Conservation (phyloP, 345 rosid genomes). For the Bruguiera gymnorhiza region DNA sequence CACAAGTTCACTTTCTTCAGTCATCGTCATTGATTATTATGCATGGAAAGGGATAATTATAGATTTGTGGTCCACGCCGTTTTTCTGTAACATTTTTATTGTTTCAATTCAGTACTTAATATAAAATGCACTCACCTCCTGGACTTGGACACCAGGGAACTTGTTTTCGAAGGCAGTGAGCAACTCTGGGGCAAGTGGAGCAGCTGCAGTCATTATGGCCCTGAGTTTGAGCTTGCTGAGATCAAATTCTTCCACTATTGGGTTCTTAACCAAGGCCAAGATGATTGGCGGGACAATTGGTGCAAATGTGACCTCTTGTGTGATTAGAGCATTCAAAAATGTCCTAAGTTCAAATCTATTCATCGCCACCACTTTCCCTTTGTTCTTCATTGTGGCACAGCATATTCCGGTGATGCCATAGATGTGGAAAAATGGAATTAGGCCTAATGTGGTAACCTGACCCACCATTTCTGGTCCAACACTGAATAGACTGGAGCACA, state of each 20-base stretch:
- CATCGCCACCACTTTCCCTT: slow-evolving; percentile 89
- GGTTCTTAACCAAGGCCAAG: slow-evolving; percentile 71
- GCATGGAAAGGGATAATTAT: too few species aligned
- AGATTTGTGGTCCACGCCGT: too few species aligned
- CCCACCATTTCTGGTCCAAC: slow-evolving; percentile 68
- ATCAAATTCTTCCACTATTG: slow-evolving; percentile 80
- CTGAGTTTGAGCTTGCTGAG: slow-evolving; percentile 69
- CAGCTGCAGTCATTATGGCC: slow-evolving; percentile 88
- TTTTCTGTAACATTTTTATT: too few species aligned
- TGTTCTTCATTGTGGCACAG: slow-evolving; percentile 75
- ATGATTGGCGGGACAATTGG: slow-evolving; percentile 92
- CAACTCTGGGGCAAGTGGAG: slow-evolving; percentile 83
- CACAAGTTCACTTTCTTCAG: too few species aligned
- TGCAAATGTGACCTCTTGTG: slow-evolving; percentile 77
- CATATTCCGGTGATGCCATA: slow-evolving; percentile 89
- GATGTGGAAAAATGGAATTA: slow-evolving; percentile 92
- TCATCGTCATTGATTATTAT: too few species aligned
- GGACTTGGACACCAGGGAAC: slow-evolving; percentile 81
- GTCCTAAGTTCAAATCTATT: slow-evolving; percentile 68
- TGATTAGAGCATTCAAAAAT: slow-evolving; percentile 60
- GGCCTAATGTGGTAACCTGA: slow-evolving; percentile 58
- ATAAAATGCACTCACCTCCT: slow-evolving; percentile 48
- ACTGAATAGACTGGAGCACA: slow-evolving; percentile 80
- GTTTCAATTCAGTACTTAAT: too few species aligned
- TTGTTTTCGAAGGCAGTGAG: slow-evolving; percentile 60